Conservation (phyloP, 2,329 filamentous ascomycete genomes). For the Ceratocystis diversiconidia region DNA sequence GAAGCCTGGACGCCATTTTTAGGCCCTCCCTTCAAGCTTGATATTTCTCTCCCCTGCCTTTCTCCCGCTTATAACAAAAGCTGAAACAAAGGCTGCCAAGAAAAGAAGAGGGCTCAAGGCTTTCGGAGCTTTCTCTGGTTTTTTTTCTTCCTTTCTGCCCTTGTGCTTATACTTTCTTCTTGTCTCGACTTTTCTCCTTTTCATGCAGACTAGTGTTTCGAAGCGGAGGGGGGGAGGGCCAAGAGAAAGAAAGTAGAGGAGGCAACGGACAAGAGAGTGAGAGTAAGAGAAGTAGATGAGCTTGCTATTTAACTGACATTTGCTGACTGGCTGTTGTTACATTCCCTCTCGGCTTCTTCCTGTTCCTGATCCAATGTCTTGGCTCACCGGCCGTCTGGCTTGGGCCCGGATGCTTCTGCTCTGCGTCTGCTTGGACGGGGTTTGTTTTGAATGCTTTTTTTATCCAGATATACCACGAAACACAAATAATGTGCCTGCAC, state of each 20-base stretch:
- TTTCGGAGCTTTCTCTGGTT: background rate
- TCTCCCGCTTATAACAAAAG: background rate
- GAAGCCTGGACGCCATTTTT: too few relatives aligned
- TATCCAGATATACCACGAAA: too few relatives aligned
- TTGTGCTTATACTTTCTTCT: background rate
- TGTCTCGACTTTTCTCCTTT: background rate
- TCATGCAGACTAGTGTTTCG: constrained; percentile 2
- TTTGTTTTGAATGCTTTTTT: too few relatives aligned
- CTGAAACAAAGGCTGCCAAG: background rate
- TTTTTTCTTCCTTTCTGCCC: background rate
- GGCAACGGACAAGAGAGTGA: background rate
- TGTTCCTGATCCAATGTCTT: background rate
- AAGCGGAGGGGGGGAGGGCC: background rate
- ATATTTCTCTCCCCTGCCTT: too few relatives aligned
- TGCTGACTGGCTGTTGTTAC: background rate
- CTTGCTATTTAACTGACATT: background rate
- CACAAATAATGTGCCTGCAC: too few relatives aligned
- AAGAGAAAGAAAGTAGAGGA: background rate
- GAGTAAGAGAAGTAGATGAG: background rate
- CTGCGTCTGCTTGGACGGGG: background rate
- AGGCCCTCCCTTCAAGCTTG: too few relatives aligned
- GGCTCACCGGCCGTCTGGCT: background rate
- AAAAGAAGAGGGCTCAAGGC: background rate
- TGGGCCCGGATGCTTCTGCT: too few relatives aligned
- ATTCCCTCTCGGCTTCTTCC: background rate